phyloP scores from a whole-genome alignment of 2,329 filamentous ascomycete genomes.

The Samsoniella hepiali region DNA sequence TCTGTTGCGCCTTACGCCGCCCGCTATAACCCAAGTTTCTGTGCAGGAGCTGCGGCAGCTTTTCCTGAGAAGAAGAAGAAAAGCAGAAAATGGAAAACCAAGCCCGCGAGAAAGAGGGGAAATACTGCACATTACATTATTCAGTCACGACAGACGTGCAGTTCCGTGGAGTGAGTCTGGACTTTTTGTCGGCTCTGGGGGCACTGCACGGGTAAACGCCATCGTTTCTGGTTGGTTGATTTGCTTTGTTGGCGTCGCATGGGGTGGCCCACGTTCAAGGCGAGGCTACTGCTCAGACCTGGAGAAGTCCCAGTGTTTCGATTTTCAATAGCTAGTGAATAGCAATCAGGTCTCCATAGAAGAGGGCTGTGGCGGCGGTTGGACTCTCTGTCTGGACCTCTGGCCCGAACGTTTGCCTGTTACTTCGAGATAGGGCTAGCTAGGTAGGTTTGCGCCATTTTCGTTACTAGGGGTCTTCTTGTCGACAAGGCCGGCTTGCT shows the following conservation, averaged over 20 bases:
- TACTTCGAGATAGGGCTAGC: not conserved
- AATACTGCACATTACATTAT: not conserved
- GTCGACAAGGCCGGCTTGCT: too few relatives aligned
- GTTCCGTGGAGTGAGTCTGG: not conserved
- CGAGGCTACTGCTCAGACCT: not conserved
- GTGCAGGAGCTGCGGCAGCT: too few relatives aligned
- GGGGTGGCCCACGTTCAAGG: not conserved
- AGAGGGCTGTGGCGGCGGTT: conserved; percentile 1
- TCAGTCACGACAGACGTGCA: not conserved
- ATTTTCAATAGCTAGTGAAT: not conserved
- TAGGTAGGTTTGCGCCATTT: conserved; percentile 6
- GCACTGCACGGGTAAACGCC: conserved; percentile 1
- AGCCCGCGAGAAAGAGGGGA: not conserved
- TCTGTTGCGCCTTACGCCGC: not conserved
- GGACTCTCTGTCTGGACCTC: not conserved
- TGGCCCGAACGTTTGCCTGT: not conserved
- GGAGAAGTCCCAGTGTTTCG: too few relatives aligned
- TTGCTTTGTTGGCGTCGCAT: not conserved
- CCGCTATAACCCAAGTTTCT: not conserved
- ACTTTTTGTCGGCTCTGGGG: not conserved
- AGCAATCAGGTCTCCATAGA: not conserved
- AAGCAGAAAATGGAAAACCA: too few relatives aligned
- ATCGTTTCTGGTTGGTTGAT: conserved; percentile 4
- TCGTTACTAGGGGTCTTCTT: not conserved
- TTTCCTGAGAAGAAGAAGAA: not conserved